Evolutionary conservation across 2,329 filamentous ascomycete species (phyloP).

Genomic region (Stemphylium beticola): DNA sequence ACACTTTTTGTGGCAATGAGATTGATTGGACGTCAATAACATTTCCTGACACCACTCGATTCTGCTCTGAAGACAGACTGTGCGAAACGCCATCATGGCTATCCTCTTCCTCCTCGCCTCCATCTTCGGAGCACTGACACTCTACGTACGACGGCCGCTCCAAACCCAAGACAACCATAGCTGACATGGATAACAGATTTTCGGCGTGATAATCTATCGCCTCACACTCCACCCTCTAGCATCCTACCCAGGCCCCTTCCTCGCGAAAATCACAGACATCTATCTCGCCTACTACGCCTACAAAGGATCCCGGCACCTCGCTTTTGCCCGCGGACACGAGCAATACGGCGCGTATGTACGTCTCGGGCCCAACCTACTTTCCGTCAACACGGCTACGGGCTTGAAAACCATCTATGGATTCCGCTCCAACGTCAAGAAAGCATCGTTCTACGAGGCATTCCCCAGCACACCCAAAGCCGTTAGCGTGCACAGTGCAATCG

Average conservation of each 20-base stretch:
- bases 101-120: slow-evolving; percentile 28
- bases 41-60: background rate
- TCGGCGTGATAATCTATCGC: slow-evolving; percentile 45
- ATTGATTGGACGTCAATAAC: background rate
- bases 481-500: slow-evolving; percentile 54
- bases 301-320: slow-evolving; percentile 75
- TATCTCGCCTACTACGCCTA: slow-evolving; percentile 69
- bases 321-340: slow-evolving; percentile 73
- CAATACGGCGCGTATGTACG: slow-evolving; percentile 76
- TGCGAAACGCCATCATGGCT: slow-evolving; percentile 4
- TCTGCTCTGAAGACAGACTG: background rate
- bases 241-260: slow-evolving; percentile 51
- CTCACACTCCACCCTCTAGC: slow-evolving; percentile 53
- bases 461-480: slow-evolving; percentile 50
- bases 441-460: slow-evolving; percentile 57
- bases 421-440: slow-evolving; percentile 57
- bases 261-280: slow-evolving; percentile 47
- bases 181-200: slow-evolving; percentile 28
- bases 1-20: slow-evolving; percentile 2
- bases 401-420: slow-evolving; percentile 59
- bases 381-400: slow-evolving; percentile 71
- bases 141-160: slow-evolving; percentile 30
- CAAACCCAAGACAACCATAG: background rate
- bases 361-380: slow-evolving; percentile 77
- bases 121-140: slow-evolving; percentile 28